These are phyloP conservation scores for Suillus americanus DNA, from an alignment of 768 basidiomycete species.

Conservation along the genomic window DNA sequence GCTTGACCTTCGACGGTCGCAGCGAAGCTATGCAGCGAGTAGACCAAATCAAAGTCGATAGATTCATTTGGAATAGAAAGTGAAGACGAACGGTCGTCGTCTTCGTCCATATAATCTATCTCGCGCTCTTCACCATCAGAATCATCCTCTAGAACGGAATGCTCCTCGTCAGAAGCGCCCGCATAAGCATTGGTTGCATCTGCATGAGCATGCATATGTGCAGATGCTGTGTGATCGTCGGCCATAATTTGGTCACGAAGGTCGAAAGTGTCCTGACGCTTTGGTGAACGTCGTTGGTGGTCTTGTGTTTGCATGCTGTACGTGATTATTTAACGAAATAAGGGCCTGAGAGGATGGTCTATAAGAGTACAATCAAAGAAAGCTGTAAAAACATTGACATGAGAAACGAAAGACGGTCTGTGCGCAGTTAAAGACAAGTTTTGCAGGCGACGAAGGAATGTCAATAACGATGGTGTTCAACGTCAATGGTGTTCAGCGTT, in stretches of 20 bases:
- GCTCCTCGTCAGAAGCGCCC: slow-evolving; percentile 66
- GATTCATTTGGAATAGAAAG: slow-evolving; percentile 88
- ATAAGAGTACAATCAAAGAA: neutral
- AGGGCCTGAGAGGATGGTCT: neutral
- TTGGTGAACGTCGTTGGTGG: slow-evolving; percentile 21
- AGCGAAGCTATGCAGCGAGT: slow-evolving; percentile 93
- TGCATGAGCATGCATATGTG: slow-evolving; percentile 47
- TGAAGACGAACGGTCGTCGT: slow-evolving; percentile 77
- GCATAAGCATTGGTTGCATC: slow-evolving; percentile 42
- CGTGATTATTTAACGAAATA: slow-evolving; percentile 1
- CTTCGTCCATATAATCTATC: slow-evolving; percentile 66
- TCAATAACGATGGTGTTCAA: neutral
- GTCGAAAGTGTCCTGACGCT: slow-evolving; percentile 68
- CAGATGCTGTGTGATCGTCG: slow-evolving; percentile 47
- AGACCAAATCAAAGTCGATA: slow-evolving; percentile 92
- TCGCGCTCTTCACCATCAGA: slow-evolving; percentile 74
- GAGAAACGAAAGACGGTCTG: neutral
- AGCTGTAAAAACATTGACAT: neutral
- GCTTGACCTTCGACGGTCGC: slow-evolving; percentile 99
- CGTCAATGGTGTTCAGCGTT: neutral
- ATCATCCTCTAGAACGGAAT: slow-evolving; percentile 85
- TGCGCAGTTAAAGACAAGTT: neutral
- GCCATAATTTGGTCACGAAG: slow-evolving; percentile 61
- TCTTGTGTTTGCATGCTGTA: slow-evolving; percentile 30
- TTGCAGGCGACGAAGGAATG: neutral